Conservation (phyloP, 2,329 filamentous ascomycete species). For the Fusarium phyllophilum region DNA sequence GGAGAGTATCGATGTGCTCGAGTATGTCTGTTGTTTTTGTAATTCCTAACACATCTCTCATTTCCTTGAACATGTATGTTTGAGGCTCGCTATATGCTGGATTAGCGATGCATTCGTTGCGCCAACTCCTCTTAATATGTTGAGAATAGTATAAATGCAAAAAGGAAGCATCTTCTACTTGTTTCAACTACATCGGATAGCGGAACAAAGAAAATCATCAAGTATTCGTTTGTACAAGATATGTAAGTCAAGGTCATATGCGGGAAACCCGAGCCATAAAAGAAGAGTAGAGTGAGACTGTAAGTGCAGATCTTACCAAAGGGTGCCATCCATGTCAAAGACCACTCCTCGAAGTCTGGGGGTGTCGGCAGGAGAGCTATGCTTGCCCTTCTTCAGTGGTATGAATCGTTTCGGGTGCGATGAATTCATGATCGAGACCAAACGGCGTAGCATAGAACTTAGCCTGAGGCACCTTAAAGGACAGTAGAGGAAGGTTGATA, state of each 20-base stretch:
- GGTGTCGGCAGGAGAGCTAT: constrained; percentile 45
- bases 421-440: constrained; percentile 57
- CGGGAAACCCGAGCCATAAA: neutral
- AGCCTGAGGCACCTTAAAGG: neutral
- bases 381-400: constrained; percentile 58
- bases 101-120: constrained; percentile 4
- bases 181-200: neutral
- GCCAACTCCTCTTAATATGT: neutral
- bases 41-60: constrained; percentile 81
- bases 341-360: constrained; percentile 70
- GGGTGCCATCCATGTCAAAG: constrained; percentile 95
- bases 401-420: constrained; percentile 61
- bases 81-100: constrained; percentile 75
- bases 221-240: constrained; percentile 20
- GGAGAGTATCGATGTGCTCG: constrained; percentile 82
- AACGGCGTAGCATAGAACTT: constrained; percentile 39
- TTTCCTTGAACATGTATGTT: constrained; percentile 93
- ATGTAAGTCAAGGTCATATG: neutral
- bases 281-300: neutral
- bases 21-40: constrained; percentile 82
- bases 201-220: neutral
- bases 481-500: neutral
- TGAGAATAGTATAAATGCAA: neutral
- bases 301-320: constrained; percentile 72
- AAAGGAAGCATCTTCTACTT: neutral